These are phyloP conservation scores for Suillus sp. DNA, from an alignment of 768 basidiomycete genomes.

Conservation along the genomic window DNA sequence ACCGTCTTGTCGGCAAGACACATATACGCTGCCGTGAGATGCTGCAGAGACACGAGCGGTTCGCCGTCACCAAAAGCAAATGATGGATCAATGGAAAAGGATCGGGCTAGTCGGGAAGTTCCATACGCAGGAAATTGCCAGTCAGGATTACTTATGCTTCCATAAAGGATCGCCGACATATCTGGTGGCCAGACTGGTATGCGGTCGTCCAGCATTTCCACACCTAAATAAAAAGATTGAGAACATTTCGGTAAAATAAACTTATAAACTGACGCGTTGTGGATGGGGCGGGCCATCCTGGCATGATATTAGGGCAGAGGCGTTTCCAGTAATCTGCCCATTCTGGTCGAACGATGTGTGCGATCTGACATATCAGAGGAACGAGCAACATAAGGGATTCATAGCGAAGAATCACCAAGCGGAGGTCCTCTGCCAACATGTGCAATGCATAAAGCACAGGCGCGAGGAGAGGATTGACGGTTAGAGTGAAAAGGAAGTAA, in stretches of 20 bases:
- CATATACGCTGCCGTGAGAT: slow-evolving; percentile 58
- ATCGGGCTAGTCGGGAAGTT: slow-evolving; percentile 48
- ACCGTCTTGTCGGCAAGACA: slow-evolving; percentile 57
- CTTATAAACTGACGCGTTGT: slow-evolving; percentile 27
- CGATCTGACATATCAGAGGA: slow-evolving; percentile 63
- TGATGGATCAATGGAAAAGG: slow-evolving; percentile 52
- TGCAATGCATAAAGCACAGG: slow-evolving; percentile 76
- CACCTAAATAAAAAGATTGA: slow-evolving; percentile 31
- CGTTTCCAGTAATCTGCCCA: slow-evolving; percentile 96
- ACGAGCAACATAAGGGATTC: slow-evolving; percentile 57
- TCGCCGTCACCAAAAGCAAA: slow-evolving; percentile 65
- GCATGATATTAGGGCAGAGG: slow-evolving; percentile 62
- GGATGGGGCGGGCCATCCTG: slow-evolving; percentile 58
- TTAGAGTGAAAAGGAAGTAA: slow-evolving; percentile 27
- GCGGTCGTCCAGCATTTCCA: slow-evolving; percentile 61
- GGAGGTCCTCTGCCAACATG: slow-evolving; percentile 71
- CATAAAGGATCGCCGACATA: slow-evolving; percentile 63
- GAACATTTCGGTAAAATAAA: background rate
- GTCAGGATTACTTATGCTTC: slow-evolving; percentile 62
- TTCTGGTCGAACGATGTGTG: slow-evolving; percentile 68
- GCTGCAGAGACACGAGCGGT: slow-evolving; percentile 54
- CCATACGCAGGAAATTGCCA: slow-evolving; percentile 57
- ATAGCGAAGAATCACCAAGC: slow-evolving; percentile 58
- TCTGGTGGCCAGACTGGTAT: slow-evolving; percentile 81
- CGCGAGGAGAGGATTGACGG: slow-evolving; percentile 50